Conservation (phyloP, 257 asterid species). For the Fraxinus pennsylvanica region DNA sequence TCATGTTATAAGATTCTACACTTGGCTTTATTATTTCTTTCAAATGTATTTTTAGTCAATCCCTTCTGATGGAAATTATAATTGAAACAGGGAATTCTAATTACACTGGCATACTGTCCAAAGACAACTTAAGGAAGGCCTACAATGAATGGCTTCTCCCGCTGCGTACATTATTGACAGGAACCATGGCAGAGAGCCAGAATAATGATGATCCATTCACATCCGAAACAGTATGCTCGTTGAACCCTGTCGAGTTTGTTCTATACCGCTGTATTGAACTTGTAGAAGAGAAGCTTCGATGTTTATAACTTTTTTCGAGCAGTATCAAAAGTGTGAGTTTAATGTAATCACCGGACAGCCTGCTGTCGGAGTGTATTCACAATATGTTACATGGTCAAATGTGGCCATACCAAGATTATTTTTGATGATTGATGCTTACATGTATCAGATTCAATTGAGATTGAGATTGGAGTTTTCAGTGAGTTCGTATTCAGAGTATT, state of each 20-base stretch:
- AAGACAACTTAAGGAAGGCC: constrained; percentile 53
- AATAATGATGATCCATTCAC: constrained; percentile 31
- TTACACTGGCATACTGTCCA: constrained; percentile 53
- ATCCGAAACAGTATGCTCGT: constrained; percentile 42
- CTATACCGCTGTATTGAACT: constrained; percentile 30
- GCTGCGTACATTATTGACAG: constrained; percentile 55
- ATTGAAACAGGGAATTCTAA: constrained; percentile 68
- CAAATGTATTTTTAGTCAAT: not conserved
- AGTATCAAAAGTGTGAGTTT: not conserved
- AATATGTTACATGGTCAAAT: too few relatives aligned
- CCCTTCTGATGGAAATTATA: not conserved
- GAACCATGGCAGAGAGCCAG: constrained; percentile 45
- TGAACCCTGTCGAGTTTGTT: constrained; percentile 76
- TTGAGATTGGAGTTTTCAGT: not conserved
- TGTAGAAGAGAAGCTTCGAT: not conserved
- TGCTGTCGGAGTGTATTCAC: too few relatives aligned
- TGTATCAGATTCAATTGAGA: not conserved
- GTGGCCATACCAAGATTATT: not conserved
- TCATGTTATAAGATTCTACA: not conserved
- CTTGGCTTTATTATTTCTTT: not conserved
- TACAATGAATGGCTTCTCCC: constrained; percentile 86
- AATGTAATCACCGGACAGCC: not conserved
- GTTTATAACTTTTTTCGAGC: not conserved
- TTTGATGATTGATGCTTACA: not conserved
- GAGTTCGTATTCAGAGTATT: not conserved